Evolutionary conservation across 2,329 filamentous ascomycete species (phyloP).

Genomic region (Beauveria medogensis): DNA sequence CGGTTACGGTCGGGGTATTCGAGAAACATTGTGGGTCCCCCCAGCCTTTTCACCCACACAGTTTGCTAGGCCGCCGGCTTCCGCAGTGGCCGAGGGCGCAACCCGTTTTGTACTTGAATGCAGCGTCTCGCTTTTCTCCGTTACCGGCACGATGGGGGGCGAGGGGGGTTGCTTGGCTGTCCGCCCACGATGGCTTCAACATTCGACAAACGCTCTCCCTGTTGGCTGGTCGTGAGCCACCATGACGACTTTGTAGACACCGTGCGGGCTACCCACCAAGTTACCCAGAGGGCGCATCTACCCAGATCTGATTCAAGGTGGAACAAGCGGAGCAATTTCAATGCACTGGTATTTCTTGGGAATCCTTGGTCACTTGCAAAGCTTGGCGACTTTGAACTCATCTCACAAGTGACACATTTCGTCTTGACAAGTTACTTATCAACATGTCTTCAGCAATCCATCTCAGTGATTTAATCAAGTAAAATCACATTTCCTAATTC

Average conservation of each 20-base stretch:
- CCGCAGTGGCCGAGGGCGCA: slow-evolving; percentile 5
- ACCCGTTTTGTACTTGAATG: background rate
- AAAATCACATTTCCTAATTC: background rate
- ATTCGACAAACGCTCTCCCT: background rate
- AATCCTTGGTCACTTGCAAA: too few species aligned
- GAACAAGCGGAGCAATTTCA: too few species aligned
- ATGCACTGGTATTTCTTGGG: too few species aligned
- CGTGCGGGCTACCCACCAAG: too few species aligned
- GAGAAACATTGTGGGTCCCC: background rate
- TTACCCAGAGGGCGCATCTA: background rate
- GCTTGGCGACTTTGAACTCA: too few species aligned
- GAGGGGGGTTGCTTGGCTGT: too few species aligned
- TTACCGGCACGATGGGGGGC: background rate
- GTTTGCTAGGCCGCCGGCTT: slow-evolving; percentile 4
- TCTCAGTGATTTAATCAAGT: background rate
- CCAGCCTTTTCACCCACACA: slow-evolving; percentile 1
- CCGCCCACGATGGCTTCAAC: background rate
- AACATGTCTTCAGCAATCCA: too few species aligned
- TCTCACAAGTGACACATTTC: too few species aligned
- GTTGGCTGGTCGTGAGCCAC: background rate
- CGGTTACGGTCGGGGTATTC: slow-evolving; percentile 9
- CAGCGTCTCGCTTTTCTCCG: background rate
- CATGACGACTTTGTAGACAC: background rate
- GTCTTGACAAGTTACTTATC: too few species aligned
- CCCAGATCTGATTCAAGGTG: background rate